These are phyloP conservation scores for Corchorus olitorius DNA, from an alignment of 345 rosid genomes.

Conservation along the genomic window DNA sequence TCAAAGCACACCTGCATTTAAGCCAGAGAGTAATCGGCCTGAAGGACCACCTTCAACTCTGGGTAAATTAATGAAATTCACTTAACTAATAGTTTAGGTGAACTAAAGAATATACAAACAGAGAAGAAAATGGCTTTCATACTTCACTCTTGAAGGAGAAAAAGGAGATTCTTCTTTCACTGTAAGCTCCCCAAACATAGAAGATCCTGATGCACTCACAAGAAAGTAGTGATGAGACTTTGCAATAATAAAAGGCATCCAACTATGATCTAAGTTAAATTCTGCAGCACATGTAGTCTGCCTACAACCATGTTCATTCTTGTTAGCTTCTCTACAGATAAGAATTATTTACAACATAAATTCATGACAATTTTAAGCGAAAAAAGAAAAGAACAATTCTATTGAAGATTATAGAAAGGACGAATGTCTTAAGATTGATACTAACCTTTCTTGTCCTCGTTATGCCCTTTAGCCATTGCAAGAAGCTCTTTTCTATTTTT, in stretches of 20 bases:
- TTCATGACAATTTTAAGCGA: background rate
- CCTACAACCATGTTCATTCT: background rate
- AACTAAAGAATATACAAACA: constrained; percentile 17
- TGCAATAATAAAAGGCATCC: constrained; percentile 12
- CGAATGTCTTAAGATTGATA: background rate
- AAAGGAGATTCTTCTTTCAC: constrained; percentile 81
- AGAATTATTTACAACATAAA: background rate
- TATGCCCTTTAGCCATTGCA: constrained; percentile 93
- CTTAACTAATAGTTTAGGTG: constrained; percentile 23
- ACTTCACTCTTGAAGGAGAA: constrained; percentile 94
- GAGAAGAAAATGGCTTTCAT: constrained; percentile 34
- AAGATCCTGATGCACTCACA: constrained; percentile 39
- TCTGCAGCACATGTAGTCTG: background rate
- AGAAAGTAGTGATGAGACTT: constrained; percentile 13
- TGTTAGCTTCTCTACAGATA: constrained; percentile 6
- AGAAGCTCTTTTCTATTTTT: constrained; percentile 93
- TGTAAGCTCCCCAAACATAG: constrained; percentile 56
- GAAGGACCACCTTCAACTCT: constrained; percentile 80
- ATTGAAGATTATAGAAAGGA: background rate
- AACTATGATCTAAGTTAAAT: background rate
- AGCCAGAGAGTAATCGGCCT: constrained; percentile 43
- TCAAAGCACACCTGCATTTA: constrained; percentile 40
- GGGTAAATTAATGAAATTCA: constrained; percentile 32
- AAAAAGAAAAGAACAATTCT: constrained; percentile 11
- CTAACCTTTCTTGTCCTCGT: constrained; percentile 87